These are phyloP conservation scores for Furcasterigmium sp. DNA, from an alignment of 2,329 filamentous ascomycete species.

Conservation along the genomic window DNA sequence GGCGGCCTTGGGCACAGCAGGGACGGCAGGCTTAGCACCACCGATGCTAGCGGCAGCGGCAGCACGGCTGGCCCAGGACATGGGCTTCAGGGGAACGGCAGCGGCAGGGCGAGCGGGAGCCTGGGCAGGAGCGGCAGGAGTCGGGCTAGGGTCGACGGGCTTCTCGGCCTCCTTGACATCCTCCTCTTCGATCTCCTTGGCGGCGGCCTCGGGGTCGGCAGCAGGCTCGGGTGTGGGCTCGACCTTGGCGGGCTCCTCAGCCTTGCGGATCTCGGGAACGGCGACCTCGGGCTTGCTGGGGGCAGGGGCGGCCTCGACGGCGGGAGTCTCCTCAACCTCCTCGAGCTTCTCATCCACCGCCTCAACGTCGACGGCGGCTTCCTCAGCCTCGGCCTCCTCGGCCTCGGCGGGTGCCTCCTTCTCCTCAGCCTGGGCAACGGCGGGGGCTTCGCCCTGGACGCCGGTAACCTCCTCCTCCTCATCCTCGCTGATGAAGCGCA, in stretches of 20 bases:
- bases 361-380: conserved; percentile 23
- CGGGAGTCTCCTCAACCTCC: conserved; percentile 16
- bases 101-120: conserved; percentile 38
- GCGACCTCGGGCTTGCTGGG: conserved; percentile 74
- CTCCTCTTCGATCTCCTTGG: conserved; percentile 49
- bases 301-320: conserved; percentile 47
- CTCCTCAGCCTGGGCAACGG: conserved; percentile 25
- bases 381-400: conserved; percentile 24
- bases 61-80: conserved; percentile 70
- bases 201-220: conserved; percentile 44
- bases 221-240: conserved; percentile 24
- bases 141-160: conserved; percentile 58
- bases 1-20: conserved; percentile 45
- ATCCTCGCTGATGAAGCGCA: conserved; percentile 86
- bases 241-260: conserved; percentile 23
- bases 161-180: conserved; percentile 55
- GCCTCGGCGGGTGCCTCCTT: conserved; percentile 34
- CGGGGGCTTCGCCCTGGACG: conserved; percentile 25
- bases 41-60: conserved; percentile 52
- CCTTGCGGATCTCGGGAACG: conserved; percentile 12
- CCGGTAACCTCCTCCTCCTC: conserved; percentile 65
- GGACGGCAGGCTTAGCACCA: conserved; percentile 51
- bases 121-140: conserved; percentile 46
- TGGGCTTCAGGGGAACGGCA: conserved; percentile 51
- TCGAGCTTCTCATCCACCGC: conserved; percentile 16